Evolutionary conservation across 805 yeast genomes (phyloP), one percentile per base, ranked within the genome.

Genomic region (Candida hispaniensis): DNA sequence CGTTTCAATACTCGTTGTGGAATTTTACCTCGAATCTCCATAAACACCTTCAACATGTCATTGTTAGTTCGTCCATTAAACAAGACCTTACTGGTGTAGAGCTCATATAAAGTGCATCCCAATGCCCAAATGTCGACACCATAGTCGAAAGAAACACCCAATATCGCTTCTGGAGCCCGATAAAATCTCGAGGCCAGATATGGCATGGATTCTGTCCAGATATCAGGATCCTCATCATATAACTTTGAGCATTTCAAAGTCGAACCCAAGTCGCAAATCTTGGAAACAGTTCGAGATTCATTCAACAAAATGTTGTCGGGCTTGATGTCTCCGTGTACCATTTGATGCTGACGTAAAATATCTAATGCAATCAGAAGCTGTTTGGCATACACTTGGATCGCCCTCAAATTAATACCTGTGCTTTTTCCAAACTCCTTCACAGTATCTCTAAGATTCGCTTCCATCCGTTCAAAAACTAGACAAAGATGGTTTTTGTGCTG

Each of bases 101-200:
- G 79, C 52, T 85, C 96, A 6, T 88, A 93, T 45, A 85, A 68
- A 17, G 86, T 81, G 60, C 95, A 85, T 4, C 94, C 96, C 17
- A 88, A 80, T 7, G 94, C 79, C 96, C 96, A 85, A 65, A 85
- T 82, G 54, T 85, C 96, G 38, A 86, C 82, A 4, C 93, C 48
- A 29, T 41, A 49, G 20, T 44, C 49, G 61, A 78, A 79, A 19
- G 72, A 59, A 7, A 79, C 69, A 1, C 88, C 91, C 3, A 79
- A 38, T 7, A 75, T 57, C 4, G 79, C 76, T 49, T 79, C 93
- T 0, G 93, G 93, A 0, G 91, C 83, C 34, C 93, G 55, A 49
- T 79, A 79, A 46, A 72, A 79, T 30, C 93, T 54, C 1, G 88
- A 79, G 9, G 51, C 60, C 10, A 55, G 44, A 27, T 56, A 56